Evolutionary conservation across 345 rosid genomes (phyloP), one percentile per base, ranked within the genome.

Genomic region (Hibiscus mutabilis): DNA sequence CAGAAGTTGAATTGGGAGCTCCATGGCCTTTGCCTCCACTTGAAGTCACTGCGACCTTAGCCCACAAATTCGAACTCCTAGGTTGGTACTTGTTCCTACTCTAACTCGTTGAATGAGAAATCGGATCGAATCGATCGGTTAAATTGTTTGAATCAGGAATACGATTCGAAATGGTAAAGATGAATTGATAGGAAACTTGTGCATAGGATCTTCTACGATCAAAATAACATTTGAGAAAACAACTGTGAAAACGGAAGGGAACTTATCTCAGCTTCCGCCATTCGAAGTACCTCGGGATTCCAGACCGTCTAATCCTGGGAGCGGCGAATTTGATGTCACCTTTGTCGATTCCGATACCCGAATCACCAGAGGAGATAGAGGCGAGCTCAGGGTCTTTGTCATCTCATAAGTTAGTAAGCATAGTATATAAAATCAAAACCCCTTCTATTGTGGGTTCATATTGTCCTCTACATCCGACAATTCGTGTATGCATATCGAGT

Each of bases 21-120:
- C 98, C 98, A 2, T 94, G 97, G 97, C 98, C 97, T 6, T 64
- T 94, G 44, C 96, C 89, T 22, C 92, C 90, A 2, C 42, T 83
- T 18, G 91, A 90, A 80, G 82, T 76, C 29, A 94, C 96, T 3
- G 96, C 97, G 2, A 86, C 96, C 18, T 82, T 91, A 76, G 95
- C 96, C 52, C 98, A 91, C 87, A 87, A 91, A 72, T 94, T 94
- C 11, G 97, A 91, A 81, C 86, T 91, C 77, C 76, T 84, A 65
- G 98, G 95, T 94, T 10, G 24, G 31, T 22, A 22, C 29, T 22
- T 35, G 40, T 9, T 35, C 7, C 40, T 35, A 35, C 40, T 35
- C 7, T 35, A 35, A 35, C 7, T 35, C 40, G 7, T 35, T 35
- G 40, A 35, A 6, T 35, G 40, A 6, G n/a, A n/a, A n/a, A n/a